These are phyloP conservation scores for Venturia aucupariae DNA, from an alignment of 2,329 filamentous ascomycete genomes.

Conservation along the genomic window DNA sequence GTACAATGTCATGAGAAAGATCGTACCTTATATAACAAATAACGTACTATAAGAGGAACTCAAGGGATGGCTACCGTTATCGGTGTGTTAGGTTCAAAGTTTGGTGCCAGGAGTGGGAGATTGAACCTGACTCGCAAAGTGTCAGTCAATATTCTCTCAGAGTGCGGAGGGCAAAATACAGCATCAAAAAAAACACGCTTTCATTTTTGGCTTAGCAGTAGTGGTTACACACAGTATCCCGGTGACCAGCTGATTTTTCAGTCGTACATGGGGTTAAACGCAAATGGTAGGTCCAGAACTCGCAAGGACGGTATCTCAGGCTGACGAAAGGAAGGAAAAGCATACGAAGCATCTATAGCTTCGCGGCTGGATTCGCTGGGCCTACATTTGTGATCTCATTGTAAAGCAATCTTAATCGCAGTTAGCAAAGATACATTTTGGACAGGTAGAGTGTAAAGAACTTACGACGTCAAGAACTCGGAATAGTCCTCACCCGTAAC, in stretches of 20 bases:
- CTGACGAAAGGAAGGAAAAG: not conserved
- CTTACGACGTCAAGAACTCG: conserved; percentile 84
- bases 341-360: conserved; percentile 27
- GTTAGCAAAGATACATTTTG: conserved; percentile 17
- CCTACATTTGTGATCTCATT: conserved; percentile 77
- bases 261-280: not conserved
- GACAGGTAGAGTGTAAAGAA: conserved; percentile 18
- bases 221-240: not conserved
- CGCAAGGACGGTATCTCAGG: not conserved
- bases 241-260: not conserved
- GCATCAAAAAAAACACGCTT: not conserved
- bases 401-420: conserved; percentile 59
- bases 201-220: not conserved
- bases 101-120: not conserved
- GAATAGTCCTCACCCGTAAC: conserved; percentile 96
- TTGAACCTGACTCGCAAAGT: not conserved
- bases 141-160: not conserved
- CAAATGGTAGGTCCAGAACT: not conserved
- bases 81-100: not conserved
- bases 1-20: not conserved
- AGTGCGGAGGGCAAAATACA: not conserved
- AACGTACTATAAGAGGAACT: not conserved
- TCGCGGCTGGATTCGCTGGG: conserved; percentile 45
- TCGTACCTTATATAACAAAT: not conserved
- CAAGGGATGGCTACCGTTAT: not conserved